Evolutionary conservation across 202 grass and related monocot genomes (phyloP).

Genomic region (Carex arenaria): DNA sequence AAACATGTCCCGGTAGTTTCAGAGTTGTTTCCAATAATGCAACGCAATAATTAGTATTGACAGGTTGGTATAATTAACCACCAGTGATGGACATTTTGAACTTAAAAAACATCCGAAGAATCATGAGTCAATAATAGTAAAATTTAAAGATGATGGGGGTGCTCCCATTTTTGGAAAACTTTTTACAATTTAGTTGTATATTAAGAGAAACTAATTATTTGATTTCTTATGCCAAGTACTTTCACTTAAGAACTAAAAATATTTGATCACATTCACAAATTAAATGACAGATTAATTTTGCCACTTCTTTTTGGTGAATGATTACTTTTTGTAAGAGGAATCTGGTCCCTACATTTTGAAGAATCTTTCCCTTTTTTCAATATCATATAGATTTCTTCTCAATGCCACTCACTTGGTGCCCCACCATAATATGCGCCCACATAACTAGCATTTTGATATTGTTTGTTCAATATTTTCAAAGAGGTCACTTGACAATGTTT

Average conservation of each 20-base stretch:
- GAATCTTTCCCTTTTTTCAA: background rate
- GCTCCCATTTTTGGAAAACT: too few relatives aligned
- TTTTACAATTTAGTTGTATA: too few relatives aligned
- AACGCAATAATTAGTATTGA: background rate
- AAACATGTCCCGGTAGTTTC: background rate
- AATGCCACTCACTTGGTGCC: background rate
- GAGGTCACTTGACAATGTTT: too few relatives aligned
- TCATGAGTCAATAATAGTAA: too few relatives aligned
- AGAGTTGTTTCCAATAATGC: background rate
- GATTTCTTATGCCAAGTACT: background rate
- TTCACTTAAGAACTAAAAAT: background rate
- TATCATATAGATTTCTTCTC: background rate
- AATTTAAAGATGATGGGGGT: too few relatives aligned
- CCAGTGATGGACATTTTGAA: too few relatives aligned
- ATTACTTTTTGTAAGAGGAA: background rate
- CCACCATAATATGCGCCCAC: background rate
- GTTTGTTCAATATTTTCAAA: background rate
- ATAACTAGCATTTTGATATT: background rate
- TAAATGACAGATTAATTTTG: background rate
- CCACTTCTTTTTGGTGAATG: background rate
- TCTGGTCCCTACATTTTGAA: conserved; percentile 7
- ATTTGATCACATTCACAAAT: background rate
- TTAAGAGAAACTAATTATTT: too few relatives aligned
- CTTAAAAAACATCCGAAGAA: too few relatives aligned
- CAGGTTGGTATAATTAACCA: too few relatives aligned